phyloP scores from a whole-genome alignment of 192 early-diverging fungal species.

The Geosiphon pyriformis region DNA sequence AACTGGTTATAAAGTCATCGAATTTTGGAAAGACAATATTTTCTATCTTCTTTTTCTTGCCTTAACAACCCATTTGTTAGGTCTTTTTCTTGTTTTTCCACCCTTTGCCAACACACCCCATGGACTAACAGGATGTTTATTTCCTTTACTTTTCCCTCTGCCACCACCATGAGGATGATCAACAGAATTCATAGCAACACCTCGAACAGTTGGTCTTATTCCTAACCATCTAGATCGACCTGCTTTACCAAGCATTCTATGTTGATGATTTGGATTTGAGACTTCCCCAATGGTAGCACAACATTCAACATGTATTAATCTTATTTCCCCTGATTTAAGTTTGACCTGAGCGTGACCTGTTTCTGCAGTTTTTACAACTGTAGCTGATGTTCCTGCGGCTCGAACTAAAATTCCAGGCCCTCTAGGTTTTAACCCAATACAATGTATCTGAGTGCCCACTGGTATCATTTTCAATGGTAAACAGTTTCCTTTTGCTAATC shows the following conservation, averaged over 20 bases:
- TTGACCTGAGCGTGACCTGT: slow-evolving; percentile 80
- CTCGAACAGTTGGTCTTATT: slow-evolving; percentile 86
- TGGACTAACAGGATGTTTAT: slow-evolving; percentile 68
- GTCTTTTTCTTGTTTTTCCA: slow-evolving; percentile 71
- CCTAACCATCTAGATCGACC: slow-evolving; percentile 77
- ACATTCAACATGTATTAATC: slow-evolving; percentile 75
- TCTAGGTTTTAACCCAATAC: slow-evolving; percentile 71
- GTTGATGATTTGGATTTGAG: slow-evolving; percentile 87
- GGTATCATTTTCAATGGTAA: slow-evolving; percentile 86
- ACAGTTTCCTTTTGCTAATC: slow-evolving; percentile 82
- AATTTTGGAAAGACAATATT: too few relatives aligned
- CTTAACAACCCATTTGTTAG: slow-evolving; percentile 67
- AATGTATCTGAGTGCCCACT: slow-evolving; percentile 84
- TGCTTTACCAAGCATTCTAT: slow-evolving; percentile 82
- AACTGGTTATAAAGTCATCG: too few relatives aligned
- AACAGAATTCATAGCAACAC: slow-evolving; percentile 90
- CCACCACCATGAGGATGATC: slow-evolving; percentile 99
- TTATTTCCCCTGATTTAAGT: slow-evolving; percentile 80
- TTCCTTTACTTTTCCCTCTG: slow-evolving; percentile 87
- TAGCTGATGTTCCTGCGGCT: slow-evolving; percentile 82
- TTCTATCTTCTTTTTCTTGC: slow-evolving; percentile 53
- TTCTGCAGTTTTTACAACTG: slow-evolving; percentile 71
- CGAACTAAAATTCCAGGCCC: slow-evolving; percentile 75
- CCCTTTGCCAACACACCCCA: slow-evolving; percentile 94
- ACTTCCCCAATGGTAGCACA: slow-evolving; percentile 88